Evolutionary conservation across 1,139 yeast species (phyloP), one percentile per base, ranked within the genome.

Genomic region (Suhomyces choctaworum): DNA sequence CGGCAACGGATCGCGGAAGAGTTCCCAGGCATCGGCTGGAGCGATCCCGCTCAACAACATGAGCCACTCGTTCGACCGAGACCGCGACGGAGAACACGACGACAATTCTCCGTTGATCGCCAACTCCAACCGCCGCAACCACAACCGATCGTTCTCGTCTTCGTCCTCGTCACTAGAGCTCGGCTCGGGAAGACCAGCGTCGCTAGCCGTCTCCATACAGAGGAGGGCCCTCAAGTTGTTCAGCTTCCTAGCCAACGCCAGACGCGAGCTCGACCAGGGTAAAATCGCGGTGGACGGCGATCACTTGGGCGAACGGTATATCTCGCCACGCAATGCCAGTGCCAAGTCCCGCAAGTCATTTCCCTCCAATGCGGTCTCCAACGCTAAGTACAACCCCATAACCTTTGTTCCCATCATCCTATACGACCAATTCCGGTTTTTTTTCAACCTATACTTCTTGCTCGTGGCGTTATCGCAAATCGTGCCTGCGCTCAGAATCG

Each of bases 401-500:
- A 81, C 96, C 2, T 94, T 94, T 53, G 65, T 94, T 9, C 99
- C 99, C 4, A 71, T 88, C 27, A 81, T 92, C 37, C 70, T 94
- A 27, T 94, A 85, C 58, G 97, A 92, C 58, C 99, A 94, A 66
- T 94, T 94, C 78, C 89, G 89, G 63, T 92, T 92, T 60, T 94
- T 94, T 61, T 94, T 89, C 73, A 94, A 94, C 60, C 66, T 94
- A 35, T 94, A 94, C 61, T 94, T 94, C 56, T 65, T 94, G 36
- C 56, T 94, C 25, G 98, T 94, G 45, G 98, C 98, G 14, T 71
- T 94, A 40, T 89, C 97, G 2, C 98, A 94, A 61, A 82, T 84
- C 4, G 73, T 94, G n/a, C 97, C 97, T 1, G 88, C 82, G 10
- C 70, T 94, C 40, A 71, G 97, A 47, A 92, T 94, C 24, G 99